Conservation (phyloP, 306 rosid species). For the Castanea mollissima region DNA sequence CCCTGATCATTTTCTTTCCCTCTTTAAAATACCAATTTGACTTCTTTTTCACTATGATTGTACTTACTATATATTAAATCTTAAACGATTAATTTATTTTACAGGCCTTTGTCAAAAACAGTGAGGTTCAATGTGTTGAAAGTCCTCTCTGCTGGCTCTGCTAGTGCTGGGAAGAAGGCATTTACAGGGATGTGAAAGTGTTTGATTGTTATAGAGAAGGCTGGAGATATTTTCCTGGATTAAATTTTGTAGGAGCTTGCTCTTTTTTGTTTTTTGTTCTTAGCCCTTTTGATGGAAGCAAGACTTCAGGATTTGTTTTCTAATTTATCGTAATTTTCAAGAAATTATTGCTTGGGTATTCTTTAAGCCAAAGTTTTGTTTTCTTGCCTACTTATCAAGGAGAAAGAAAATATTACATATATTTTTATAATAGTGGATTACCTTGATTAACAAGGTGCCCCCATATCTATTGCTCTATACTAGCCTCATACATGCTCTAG, state of each 20-base stretch:
- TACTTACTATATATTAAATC: not conserved
- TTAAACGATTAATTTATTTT: not conserved
- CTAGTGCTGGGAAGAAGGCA: conserved; percentile 48
- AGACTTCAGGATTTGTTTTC: not conserved
- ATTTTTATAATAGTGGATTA: too few species aligned
- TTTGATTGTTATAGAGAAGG: not conserved
- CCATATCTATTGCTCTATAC: too few species aligned
- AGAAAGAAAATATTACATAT: too few species aligned
- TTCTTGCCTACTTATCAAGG: not conserved
- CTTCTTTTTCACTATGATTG: not conserved
- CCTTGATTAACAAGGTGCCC: too few species aligned
- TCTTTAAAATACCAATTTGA: not conserved
- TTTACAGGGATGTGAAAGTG: conserved; percentile 44
- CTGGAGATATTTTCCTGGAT: not conserved
- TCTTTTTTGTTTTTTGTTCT: not conserved
- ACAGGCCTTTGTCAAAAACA: conserved; percentile 65
- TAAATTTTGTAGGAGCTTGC: not conserved
- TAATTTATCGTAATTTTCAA: not conserved
- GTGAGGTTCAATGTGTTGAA: conserved; percentile 60
- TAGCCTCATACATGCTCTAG: too few species aligned
- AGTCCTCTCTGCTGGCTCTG: conserved; percentile 52
- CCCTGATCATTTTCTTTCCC: not conserved
- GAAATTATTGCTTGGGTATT: not conserved
- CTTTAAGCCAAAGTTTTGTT: not conserved
- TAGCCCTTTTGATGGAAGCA: not conserved